Percentiles rank a stretch among this genome's conserved stretches.
Evolutionary conservation across 305 asterid genomes (phyloP).

Genomic region (Fraxinus velutina): DNA sequence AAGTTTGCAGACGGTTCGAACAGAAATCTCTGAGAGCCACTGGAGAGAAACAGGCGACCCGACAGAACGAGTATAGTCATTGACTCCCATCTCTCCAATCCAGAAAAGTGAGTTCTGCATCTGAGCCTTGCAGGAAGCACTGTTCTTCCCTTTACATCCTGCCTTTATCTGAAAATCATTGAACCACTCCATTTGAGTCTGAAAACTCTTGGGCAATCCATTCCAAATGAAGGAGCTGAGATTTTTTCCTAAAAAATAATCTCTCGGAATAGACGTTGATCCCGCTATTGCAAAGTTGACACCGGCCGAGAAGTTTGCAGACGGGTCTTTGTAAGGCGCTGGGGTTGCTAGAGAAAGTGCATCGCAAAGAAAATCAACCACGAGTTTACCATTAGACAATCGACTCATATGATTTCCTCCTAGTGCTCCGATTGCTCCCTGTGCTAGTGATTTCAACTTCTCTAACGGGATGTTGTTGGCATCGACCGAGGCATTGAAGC

Average conservation of each 20-base stretch:
- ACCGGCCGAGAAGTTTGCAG: constrained; percentile 26
- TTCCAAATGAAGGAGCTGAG: constrained; percentile 31
- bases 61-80: constrained; percentile 31
- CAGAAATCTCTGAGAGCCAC: constrained; percentile 29
- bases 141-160: constrained; percentile 26
- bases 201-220: constrained; percentile 26
- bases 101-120: constrained; percentile 44
- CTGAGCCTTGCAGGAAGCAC: constrained; percentile 26
- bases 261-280: constrained; percentile 29
- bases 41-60: constrained; percentile 25
- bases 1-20: constrained; percentile 27
- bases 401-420: constrained; percentile 3
- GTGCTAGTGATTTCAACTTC: neutral
- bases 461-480: neutral
- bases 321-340: constrained; percentile 29
- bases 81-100: constrained; percentile 46
- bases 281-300: constrained; percentile 42
- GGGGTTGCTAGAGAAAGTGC: constrained; percentile 29
- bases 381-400: constrained; percentile 25
- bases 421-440: neutral
- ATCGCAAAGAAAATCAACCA: constrained; percentile 34
- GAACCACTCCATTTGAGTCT: constrained; percentile 49
- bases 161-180: constrained; percentile 14
- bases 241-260: constrained; percentile 1
- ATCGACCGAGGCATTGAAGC: neutral